Percentiles rank a stretch among this genome's conserved stretches.
Conservation (phyloP, 73 alveolate genomes). For the Paramecium octaurelia region DNA sequence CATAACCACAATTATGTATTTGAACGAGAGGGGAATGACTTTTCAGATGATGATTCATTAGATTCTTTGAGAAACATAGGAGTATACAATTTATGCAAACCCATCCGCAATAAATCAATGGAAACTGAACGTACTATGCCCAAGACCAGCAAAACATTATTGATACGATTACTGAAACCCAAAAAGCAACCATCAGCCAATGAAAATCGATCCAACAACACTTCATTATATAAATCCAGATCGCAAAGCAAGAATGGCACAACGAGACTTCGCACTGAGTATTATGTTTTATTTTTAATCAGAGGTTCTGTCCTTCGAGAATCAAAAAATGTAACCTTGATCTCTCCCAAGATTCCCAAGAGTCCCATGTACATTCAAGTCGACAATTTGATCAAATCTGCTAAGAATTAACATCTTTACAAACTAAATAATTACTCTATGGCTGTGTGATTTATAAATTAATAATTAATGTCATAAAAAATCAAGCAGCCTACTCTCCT, state of each 20-base stretch:
- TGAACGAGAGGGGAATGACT: background rate
- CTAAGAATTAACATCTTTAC: background rate
- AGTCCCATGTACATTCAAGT: conserved; percentile 6
- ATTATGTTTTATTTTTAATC: background rate
- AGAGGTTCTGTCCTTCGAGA: conserved; percentile 38
- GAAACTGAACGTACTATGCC: background rate
- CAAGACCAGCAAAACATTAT: background rate
- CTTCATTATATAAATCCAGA: background rate
- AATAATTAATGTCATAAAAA: background rate
- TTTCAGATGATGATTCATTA: conserved; percentile 20
- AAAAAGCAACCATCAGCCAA: background rate
- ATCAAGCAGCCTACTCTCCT: background rate
- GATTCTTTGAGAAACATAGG: background rate
- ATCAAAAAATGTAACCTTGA: background rate
- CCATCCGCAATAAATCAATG: background rate
- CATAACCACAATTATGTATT: conserved; percentile 14
- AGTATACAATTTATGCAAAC: background rate
- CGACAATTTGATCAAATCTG: background rate
- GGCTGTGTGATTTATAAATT: background rate
- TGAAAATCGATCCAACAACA: background rate
- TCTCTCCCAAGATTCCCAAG: background rate
- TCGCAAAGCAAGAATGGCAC: background rate
- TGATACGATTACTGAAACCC: background rate
- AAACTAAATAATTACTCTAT: background rate
- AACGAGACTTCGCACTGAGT: conserved; percentile 7